These are phyloP conservation scores for Lactuca sativa DNA, from an alignment of 129 eudicot genomes.

Conservation along the genomic window DNA sequence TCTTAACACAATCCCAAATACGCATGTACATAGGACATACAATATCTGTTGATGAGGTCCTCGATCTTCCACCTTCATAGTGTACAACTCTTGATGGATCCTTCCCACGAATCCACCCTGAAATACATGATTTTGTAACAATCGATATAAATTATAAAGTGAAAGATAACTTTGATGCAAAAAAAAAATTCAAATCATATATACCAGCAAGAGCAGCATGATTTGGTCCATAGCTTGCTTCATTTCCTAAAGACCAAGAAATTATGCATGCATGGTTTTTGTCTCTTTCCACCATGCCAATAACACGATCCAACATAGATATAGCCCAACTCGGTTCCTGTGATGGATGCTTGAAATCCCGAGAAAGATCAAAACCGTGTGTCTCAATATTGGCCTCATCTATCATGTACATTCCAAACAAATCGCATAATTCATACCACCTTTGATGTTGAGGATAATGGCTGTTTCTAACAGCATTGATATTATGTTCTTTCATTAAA, in stretches of 20 bases:
- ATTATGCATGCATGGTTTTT: slow-evolving; percentile 93
- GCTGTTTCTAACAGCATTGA: slow-evolving; percentile 95
- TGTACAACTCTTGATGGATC: slow-evolving; percentile 87
- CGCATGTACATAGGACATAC: slow-evolving; percentile 99
- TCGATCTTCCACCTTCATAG: slow-evolving; percentile 95
- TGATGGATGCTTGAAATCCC: slow-evolving; percentile 74
- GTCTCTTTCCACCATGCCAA: slow-evolving; percentile 98
- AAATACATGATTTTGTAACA: slow-evolving; percentile 24
- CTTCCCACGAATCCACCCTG: slow-evolving; percentile 93
- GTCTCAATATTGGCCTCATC: slow-evolving; percentile 99
- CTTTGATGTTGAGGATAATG: slow-evolving; percentile 97
- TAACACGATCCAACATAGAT: slow-evolving; percentile 89
- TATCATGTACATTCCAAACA: slow-evolving; percentile 98
- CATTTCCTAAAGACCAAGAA: slow-evolving; percentile 94
- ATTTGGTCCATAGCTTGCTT: slow-evolving; percentile 93
- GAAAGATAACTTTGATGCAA: not conserved
- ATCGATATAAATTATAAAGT: not conserved
- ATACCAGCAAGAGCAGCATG: slow-evolving; percentile 93
- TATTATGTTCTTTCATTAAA: slow-evolving; percentile 87
- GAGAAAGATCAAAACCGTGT: slow-evolving; percentile 84
- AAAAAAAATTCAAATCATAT: not conserved
- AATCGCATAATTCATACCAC: slow-evolving; percentile 95
- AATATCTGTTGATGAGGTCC: slow-evolving; percentile 90
- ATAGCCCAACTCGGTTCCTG: slow-evolving; percentile 80
- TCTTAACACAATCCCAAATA: slow-evolving; percentile 89